phyloP scores from a whole-genome alignment of 1,284 basidiomycete species.

The Phellopilus nigrolimitatus region DNA sequence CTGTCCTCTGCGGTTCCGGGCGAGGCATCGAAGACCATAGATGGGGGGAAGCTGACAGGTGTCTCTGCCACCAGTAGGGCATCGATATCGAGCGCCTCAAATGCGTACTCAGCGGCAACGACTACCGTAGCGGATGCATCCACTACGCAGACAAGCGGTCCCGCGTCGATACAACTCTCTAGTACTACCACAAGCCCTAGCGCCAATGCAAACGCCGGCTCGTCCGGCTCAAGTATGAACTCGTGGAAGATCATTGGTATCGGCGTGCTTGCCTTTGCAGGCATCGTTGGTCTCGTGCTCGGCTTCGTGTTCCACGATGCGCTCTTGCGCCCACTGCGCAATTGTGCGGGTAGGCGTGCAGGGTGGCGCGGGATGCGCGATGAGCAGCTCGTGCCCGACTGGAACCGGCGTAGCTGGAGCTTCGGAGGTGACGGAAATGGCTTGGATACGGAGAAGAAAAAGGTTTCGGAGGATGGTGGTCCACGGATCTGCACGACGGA shows the following conservation, averaged over 20 bases:
- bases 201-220: not conserved
- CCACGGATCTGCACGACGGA: constrained; percentile 2
- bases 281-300: constrained; percentile 8
- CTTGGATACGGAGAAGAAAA: not conserved
- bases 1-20: too few relatives aligned
- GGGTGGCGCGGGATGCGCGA: too few relatives aligned
- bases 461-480: constrained; percentile 4
- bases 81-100: not conserved
- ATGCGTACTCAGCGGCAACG: not conserved
- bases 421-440: constrained; percentile 7
- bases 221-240: constrained; percentile 14
- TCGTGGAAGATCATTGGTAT: constrained; percentile 21
- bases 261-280: constrained; percentile 15
- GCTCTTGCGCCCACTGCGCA: constrained; percentile 5
- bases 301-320: constrained; percentile 17
- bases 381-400: constrained; percentile 19
- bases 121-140: not conserved
- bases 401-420: constrained; percentile 18
- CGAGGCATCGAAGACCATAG: too few relatives aligned
- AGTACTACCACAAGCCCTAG: not conserved
- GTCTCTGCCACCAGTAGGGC: not conserved
- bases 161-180: too few relatives aligned
- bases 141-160: not conserved
- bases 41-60: too few relatives aligned
- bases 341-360: too few relatives aligned